Evolutionary conservation across 2,329 filamentous ascomycete species (phyloP), one percentile per base, ranked within the genome.

Genomic region (Trichoderma semiorbis): DNA sequence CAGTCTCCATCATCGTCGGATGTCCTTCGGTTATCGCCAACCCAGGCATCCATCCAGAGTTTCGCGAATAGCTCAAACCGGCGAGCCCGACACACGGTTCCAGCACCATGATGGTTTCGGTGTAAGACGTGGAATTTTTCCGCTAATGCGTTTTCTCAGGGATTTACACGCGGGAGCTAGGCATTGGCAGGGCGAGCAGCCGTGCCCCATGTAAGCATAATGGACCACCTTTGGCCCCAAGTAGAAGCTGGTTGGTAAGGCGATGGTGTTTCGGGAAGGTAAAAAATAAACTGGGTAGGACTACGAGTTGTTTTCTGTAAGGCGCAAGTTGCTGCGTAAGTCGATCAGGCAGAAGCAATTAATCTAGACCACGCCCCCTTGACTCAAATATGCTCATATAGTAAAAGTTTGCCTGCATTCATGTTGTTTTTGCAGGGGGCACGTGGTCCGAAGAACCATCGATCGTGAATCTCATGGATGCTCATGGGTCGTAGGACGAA

Each of bases 231-330:
- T 32, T 61, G 11, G 43, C 57, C 47, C 1, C 43, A 69, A 69
- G 28, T 43, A 69, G 66, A 61, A 69, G 55, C 26, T 69, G 18
- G 28, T n/a, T 62, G 12, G 30, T 50, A n/a, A 21, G 67, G 26
- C 66, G 55, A 61, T 69, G 67, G 67, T 69, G 67, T 69, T 69
- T 69, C 26, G 57, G 57, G 57, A 61, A 62, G 67, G 67, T 69
- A 34, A 30, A 62, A 47, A 62, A 50, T 30, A 6, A 36, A 30
- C 21, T 16, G 30, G 26, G 28, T 47, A 53, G 21, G 57, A 53
- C 66, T 47, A 61, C 43, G 14, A 43, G 55, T 36, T n/a, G 34
- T 58, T 58, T 43, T 28, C 16, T 58, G 64, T 67, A 67, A 67
- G 64, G 53, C 50, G 64, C 53, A 58, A 16, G 34, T 43, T 67